These are phyloP conservation scores for Ceratocystis destructans DNA, from an alignment of 2,329 filamentous ascomycete species.

Conservation along the genomic window DNA sequence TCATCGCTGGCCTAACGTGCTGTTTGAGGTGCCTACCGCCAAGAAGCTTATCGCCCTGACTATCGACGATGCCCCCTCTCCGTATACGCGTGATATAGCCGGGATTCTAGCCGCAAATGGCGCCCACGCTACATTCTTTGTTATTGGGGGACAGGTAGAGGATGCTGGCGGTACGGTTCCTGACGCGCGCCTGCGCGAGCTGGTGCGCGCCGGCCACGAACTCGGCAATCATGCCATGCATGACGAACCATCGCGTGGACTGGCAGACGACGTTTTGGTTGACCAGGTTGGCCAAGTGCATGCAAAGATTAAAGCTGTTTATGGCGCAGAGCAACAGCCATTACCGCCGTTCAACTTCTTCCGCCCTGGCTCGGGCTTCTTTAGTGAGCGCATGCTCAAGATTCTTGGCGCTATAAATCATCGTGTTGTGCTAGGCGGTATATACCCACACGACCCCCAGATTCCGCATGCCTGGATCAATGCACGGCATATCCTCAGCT, in stretches of 20 bases:
- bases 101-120: slow-evolving; percentile 49
- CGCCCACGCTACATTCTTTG: slow-evolving; percentile 72
- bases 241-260: slow-evolving; percentile 58
- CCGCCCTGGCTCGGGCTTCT: slow-evolving; percentile 73
- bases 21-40: slow-evolving; percentile 51
- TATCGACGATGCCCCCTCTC: slow-evolving; percentile 72
- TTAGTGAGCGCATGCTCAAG: slow-evolving; percentile 54
- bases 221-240: slow-evolving; percentile 82
- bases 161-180: slow-evolving; percentile 28
- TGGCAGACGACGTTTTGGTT: slow-evolving; percentile 46
- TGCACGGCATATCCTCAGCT: slow-evolving; percentile 65
- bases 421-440: slow-evolving; percentile 61
- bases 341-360: slow-evolving; percentile 52
- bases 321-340: slow-evolving; percentile 32
- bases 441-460: slow-evolving; percentile 89
- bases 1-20: slow-evolving; percentile 59
- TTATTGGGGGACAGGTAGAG: slow-evolving; percentile 65
- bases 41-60: slow-evolving; percentile 65
- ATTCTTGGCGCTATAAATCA: slow-evolving; percentile 50
- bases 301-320: slow-evolving; percentile 42
- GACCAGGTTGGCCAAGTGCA: slow-evolving; percentile 54
- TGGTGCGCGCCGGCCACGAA: slow-evolving; percentile 53
- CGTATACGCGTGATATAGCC: slow-evolving; percentile 57
- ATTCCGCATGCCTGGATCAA: slow-evolving; percentile 57
- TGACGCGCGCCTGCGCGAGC: slow-evolving; percentile 40